Base-by-base conservation (phyloP, 176 grass and related monocot genomes). In the Bothriochloa decipiens region DNA sequence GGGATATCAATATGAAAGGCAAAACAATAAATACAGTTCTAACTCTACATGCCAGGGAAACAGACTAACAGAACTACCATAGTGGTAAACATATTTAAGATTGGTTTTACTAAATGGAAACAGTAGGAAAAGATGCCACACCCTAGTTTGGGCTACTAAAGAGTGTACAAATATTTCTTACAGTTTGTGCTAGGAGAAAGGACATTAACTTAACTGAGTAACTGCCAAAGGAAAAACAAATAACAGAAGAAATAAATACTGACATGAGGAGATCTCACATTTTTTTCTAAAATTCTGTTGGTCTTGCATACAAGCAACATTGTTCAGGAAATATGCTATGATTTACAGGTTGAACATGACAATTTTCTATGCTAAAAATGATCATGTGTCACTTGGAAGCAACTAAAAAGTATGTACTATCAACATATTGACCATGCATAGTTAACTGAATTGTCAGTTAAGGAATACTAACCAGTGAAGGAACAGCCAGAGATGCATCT, bases 401-500 rank as follows among this genome's bases (percentile, higher is more conserved):
- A 16, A 71, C 46, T 70, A 60, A 47, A 45, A 87, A 70, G 22
- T 42, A 78, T n/a, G 16, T n/a, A 26, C 70, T 43, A 29, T 23
- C 10, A 55, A 25, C n/a, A 66, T 28, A 63, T 71, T 63, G 33
- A 45, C 46, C 13, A 69, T 85, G 89, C 81, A 86, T 86, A 37
- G 71, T 85, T 90, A 68, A 70, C 47, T 11, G 57, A 86, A 77
- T 45, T 49, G 8, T 60, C 75, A 86, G 68, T 36, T 73, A 72
- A 83, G 8, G 77, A 67, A 36, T 60, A 77, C 79, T 80, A 82
- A 62, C 77, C 79, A 70, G 78, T 68, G 49, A 52, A 52, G 79
- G 75, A 83, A 74, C 77, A 72, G 63, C 37, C 62, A 77, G 71
- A 89, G 68, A 52, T 76, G 61, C 52, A 47, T 70, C 84, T 61